Evolutionary conservation across 23 red algal species (phyloP).

Genomic region (Chondrus crispus): DNA sequence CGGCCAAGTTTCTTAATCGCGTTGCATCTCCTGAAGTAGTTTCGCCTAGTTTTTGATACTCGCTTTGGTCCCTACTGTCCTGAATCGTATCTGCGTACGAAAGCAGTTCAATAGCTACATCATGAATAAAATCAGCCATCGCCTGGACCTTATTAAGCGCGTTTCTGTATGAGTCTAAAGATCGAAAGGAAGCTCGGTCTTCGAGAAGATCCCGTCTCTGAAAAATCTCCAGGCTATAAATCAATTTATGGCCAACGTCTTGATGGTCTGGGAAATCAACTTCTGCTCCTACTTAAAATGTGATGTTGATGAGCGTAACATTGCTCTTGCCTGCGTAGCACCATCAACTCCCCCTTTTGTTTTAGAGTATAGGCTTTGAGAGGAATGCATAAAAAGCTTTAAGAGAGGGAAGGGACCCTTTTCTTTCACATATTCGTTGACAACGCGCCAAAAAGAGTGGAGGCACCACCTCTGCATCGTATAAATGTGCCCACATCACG

Average conservation of each 20-base stretch:
- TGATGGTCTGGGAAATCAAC: constrained; percentile 10
- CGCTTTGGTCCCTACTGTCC: too few relatives aligned
- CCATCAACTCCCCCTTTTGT: constrained; percentile 8
- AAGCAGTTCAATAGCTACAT: background rate
- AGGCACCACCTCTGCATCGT: too few relatives aligned
- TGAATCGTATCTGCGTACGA: too few relatives aligned
- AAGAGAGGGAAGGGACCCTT: background rate
- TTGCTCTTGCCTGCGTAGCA: background rate
- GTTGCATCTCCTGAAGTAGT: too few relatives aligned
- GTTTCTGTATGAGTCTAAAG: background rate
- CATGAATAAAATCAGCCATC: background rate
- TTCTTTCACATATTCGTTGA: background rate
- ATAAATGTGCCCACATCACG: too few relatives aligned
- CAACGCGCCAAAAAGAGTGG: background rate
- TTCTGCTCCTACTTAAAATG: constrained; percentile 3
- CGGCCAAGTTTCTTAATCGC: too few relatives aligned
- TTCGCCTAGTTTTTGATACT: too few relatives aligned
- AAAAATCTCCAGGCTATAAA: background rate
- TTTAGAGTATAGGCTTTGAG: background rate
- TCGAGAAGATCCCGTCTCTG: background rate
- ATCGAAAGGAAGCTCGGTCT: background rate
- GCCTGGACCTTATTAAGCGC: background rate
- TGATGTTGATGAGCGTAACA: background rate
- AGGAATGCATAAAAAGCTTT: background rate
- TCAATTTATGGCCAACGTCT: background rate